A percentile compares a stretch with the other conserved stretches of the same genome.
Evolutionary conservation across 1,284 basidiomycete species (phyloP).

Genomic region (Ganoderma lingzhi): DNA sequence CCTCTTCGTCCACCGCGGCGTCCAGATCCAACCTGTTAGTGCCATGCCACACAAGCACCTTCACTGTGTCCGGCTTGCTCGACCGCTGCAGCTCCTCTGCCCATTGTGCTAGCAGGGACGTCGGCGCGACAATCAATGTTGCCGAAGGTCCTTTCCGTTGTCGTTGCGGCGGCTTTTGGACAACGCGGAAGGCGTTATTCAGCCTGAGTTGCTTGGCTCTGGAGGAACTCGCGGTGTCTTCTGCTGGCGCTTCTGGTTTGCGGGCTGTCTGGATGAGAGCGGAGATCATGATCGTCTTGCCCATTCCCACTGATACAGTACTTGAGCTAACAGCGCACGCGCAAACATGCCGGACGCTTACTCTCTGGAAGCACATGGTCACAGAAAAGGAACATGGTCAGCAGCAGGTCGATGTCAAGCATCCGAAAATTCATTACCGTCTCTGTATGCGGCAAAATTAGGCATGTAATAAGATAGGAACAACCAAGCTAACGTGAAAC

Average conservation of each 20-base stretch:
- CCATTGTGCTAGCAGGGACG: conserved; percentile 93
- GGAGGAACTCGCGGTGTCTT: conserved; percentile 37
- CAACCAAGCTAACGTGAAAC: conserved; percentile 42
- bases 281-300: conserved; percentile 97
- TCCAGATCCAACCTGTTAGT: conserved; percentile 83
- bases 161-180: conserved; percentile 30
- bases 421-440: conserved; percentile 34
- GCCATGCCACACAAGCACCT: conserved; percentile 87
- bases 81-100: conserved; percentile 83
- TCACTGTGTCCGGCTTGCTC: conserved; percentile 74
- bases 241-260: conserved; percentile 49
- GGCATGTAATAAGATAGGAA: not conserved
- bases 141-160: conserved; percentile 52
- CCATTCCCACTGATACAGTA: conserved; percentile 86
- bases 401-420: conserved; percentile 9
- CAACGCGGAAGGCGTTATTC: conserved; percentile 64
- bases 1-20: conserved; percentile 37
- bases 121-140: conserved; percentile 93
- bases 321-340: not conserved
- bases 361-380: conserved; percentile 49
- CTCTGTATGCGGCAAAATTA: conserved; percentile 28
- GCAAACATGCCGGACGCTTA: conserved; percentile 37
- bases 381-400: not conserved
- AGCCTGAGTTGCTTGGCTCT: conserved; percentile 69
- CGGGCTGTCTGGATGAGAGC: conserved; percentile 88